Percentiles rank a stretch among this genome's conserved stretches.
These are phyloP conservation scores for Choricystis sp. DNA, from an alignment of 139 green algal genomes.

Conservation along the genomic window DNA sequence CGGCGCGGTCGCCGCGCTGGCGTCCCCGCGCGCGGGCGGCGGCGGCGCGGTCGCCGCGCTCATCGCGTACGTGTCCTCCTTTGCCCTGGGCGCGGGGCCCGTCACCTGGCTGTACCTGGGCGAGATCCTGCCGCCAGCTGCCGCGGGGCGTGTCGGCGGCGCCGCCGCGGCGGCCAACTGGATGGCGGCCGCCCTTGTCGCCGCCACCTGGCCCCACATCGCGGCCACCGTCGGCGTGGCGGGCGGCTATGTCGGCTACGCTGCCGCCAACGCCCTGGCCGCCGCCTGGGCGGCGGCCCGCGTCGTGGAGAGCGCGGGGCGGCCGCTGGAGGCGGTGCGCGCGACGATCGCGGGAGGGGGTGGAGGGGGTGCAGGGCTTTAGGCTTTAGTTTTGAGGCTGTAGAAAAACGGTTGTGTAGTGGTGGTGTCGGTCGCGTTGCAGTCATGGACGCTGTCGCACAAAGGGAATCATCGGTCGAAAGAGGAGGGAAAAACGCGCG, in stretches of 20 bases:
- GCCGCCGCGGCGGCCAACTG: neutral
- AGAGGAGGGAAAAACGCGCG: too few species aligned
- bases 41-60: slow-evolving; percentile 16
- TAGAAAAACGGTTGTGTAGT: too few species aligned
- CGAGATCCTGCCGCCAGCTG: slow-evolving; percentile 47
- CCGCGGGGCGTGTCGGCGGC: slow-evolving; percentile 17
- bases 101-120: slow-evolving; percentile 56
- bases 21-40: neutral
- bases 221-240: slow-evolving; percentile 16
- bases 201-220: neutral
- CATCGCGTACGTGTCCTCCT: slow-evolving; percentile 43
- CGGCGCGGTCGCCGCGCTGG: neutral
- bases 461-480: too few species aligned
- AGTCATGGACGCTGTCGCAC: too few species aligned
- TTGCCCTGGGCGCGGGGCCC: slow-evolving; percentile 52
- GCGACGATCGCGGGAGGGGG: too few species aligned
- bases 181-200: neutral
- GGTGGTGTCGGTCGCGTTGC: too few species aligned
- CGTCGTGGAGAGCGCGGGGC: too few species aligned
- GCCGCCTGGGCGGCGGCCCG: slow-evolving; percentile 16
- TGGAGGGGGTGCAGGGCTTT: too few species aligned
- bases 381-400: too few species aligned
- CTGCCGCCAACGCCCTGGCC: slow-evolving; percentile 15
- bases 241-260: slow-evolving; percentile 35
- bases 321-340: too few species aligned